Percentiles rank a stretch among this genome's conserved stretches.
phyloP scores from a whole-genome alignment of 495 filamentous ascomycete genomes.

The Tuber magnatum region DNA sequence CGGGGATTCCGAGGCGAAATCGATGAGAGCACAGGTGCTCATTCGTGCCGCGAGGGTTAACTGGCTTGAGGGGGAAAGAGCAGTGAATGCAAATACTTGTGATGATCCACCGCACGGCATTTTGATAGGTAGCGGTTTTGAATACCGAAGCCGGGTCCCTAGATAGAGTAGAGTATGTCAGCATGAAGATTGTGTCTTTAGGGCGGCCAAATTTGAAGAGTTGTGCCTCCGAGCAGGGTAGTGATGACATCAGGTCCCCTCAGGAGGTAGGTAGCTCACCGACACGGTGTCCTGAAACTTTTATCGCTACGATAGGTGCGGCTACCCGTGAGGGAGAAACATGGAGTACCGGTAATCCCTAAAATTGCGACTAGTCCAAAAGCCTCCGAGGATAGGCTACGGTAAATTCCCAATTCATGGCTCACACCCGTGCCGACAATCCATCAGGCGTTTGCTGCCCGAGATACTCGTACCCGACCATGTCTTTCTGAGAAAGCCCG shows the following conservation, averaged over 20 bases:
- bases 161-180: background rate
- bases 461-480: background rate
- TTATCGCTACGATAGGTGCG: background rate
- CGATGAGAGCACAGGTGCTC: conserved; percentile 23
- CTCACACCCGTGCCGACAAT: background rate
- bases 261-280: background rate
- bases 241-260: background rate
- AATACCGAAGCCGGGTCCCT: background rate
- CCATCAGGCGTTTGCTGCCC: background rate
- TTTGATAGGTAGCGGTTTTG: conserved; percentile 2
- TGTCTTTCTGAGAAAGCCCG: background rate
- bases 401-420: background rate
- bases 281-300: background rate
- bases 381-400: background rate
- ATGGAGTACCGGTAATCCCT: no score
- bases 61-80: conserved; percentile 26
- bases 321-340: no score
- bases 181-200: background rate
- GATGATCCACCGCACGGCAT: conserved; percentile 18
- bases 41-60: conserved; percentile 33
- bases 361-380: background rate
- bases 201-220: background rate
- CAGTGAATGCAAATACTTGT: conserved; percentile 30
- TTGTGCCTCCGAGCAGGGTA: background rate
- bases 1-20: conserved; percentile 29